phyloP scores from a whole-genome alignment of 306 rosid genomes.

The Pterocarpus santalinus region DNA sequence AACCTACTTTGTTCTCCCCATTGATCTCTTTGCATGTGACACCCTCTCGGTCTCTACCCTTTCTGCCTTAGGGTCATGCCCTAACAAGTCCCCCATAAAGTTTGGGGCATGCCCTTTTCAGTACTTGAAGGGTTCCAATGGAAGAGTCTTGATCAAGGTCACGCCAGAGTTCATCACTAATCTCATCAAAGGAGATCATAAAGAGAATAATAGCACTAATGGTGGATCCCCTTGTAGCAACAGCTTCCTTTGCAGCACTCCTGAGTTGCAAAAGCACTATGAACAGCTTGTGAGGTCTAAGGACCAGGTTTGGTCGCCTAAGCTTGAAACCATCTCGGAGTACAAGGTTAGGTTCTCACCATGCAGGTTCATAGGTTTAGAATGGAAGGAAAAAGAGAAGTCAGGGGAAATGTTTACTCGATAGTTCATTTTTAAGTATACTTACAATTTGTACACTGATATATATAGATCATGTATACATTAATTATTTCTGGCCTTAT shows the following conservation, averaged over 20 bases:
- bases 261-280: slow-evolving; percentile 90
- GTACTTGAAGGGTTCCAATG: slow-evolving; percentile 67
- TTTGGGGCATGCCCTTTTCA: slow-evolving; percentile 79
- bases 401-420: slow-evolving; percentile 9
- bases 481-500: slow-evolving; percentile 8
- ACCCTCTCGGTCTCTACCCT: slow-evolving; percentile 68
- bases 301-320: slow-evolving; percentile 90
- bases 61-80: slow-evolving; percentile 52
- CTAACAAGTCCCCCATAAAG: slow-evolving; percentile 55
- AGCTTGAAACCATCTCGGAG: slow-evolving; percentile 88
- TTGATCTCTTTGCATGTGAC: slow-evolving; percentile 62
- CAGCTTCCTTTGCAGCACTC: slow-evolving; percentile 75
- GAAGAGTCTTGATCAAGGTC: slow-evolving; percentile 77
- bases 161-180: slow-evolving; percentile 75
- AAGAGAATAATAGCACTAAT: neutral
- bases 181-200: slow-evolving; percentile 48
- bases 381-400: slow-evolving; percentile 71
- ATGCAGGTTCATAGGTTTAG: slow-evolving; percentile 68
- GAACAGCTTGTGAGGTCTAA: slow-evolving; percentile 81
- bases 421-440: neutral
- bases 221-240: slow-evolving; percentile 29
- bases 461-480: neutral
- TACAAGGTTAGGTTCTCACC: slow-evolving; percentile 82
- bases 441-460: slow-evolving; percentile 24
- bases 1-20: slow-evolving; percentile 90